Percentiles rank a stretch among this genome's conserved stretches.
These are phyloP conservation scores for Leccinum angustisporum DNA, from an alignment of 1,284 basidiomycete species.

Conservation along the genomic window DNA sequence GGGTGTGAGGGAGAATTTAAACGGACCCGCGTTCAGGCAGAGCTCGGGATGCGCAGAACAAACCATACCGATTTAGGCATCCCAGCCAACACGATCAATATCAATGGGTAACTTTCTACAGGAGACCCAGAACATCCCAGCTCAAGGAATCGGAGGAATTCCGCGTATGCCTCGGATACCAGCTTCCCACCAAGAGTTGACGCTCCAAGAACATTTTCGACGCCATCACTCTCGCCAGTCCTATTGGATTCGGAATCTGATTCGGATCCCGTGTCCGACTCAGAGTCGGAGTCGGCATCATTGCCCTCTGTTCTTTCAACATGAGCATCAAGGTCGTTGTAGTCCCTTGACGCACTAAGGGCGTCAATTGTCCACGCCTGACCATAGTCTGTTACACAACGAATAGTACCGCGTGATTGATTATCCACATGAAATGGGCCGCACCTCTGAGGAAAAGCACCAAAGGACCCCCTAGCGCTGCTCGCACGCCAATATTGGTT, in stretches of 20 bases:
- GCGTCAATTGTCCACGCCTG: conserved; percentile 58
- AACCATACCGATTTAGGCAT: conserved; percentile 49
- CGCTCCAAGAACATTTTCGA: conserved; percentile 26
- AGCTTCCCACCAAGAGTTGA: conserved; percentile 12
- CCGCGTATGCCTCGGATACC: conserved; percentile 54
- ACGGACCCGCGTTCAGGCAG: background rate
- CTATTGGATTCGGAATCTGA: conserved; percentile 30
- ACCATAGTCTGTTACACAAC: conserved; percentile 51
- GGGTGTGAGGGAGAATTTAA: conserved; percentile 27
- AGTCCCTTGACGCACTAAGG: conserved; percentile 14
- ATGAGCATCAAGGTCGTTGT: conserved; percentile 18
- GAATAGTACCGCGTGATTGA: conserved; percentile 2
- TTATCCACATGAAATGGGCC: background rate
- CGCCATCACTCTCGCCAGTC: conserved; percentile 30
- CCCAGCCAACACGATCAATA: conserved; percentile 77
- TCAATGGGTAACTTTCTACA: conserved; percentile 70
- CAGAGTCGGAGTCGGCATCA: conserved; percentile 17
- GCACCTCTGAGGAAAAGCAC: conserved; percentile 71
- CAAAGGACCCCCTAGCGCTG: conserved; percentile 67
- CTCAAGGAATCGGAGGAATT: conserved; percentile 74
- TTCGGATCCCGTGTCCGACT: conserved; percentile 26
- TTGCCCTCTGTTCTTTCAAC: conserved; percentile 7
- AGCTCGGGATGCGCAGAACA: background rate
- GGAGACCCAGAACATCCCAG: conserved; percentile 77
- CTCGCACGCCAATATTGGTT: conserved; percentile 64